Base-by-base conservation (phyloP, 2,329 filamentous ascomycete genomes). In the Alternaria conjuncta region DNA sequence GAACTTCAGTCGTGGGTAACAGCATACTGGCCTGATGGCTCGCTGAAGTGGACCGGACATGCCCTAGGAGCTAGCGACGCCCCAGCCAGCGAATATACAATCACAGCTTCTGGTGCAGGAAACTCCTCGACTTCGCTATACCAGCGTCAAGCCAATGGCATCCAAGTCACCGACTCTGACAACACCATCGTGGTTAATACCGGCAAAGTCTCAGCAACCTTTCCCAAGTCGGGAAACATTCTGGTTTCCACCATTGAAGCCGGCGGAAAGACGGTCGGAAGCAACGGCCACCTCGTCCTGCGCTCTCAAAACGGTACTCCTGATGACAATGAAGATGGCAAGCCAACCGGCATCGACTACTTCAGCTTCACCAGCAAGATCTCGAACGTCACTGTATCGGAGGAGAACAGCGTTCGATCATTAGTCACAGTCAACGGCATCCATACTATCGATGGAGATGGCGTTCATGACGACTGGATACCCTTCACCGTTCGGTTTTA, bases 41-140 rank as follows among this genome's bases (percentile, higher is more conserved):
- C 87, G 0, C 80, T 88, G 57, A 89, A 89, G 70, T 89, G 87
- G 87, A 87, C 85, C 3, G 87, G 82, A 0, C 87, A 89, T 69
- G 86, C 87, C 0, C 78, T 89, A 46, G 75, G 82, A 12, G 82
- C 78, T 6, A 82, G 81, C 0, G 81, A 83, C 2, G 69, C 67
- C 0, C 72, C 82, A 2, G 71, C 79, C 4, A 79, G 82, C 3
- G 79, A 80, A 18, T 87, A 87, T 69, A 83, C 77, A 0, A 75
- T 86, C 44, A 78, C 71, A 6, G 78, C 78, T 46, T 76, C 73
- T 5, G 70, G 69, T 12, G 49, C 71, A 25, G 66, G 68, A 18
- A 74, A 72, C 41, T 20, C 56, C 9, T 71, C 68, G 5, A 44
- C 49, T 10, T 56, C 64, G 4, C 57, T 58, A 7, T 23, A 50